phyloP scores from a whole-genome alignment of 371 early-diverging fungal species.

The Circinella umbellata region DNA sequence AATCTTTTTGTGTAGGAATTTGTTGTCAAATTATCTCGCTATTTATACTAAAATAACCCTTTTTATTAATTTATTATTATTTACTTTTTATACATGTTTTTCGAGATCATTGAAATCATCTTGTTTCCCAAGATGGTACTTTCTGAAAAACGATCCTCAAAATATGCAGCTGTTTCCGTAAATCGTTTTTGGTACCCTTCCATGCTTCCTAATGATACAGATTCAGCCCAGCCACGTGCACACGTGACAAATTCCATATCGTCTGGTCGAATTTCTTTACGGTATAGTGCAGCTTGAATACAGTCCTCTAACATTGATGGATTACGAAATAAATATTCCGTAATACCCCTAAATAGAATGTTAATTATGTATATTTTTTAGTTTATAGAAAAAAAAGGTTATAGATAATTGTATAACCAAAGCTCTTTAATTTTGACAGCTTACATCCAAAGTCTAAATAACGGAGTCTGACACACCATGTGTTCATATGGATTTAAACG shows the following conservation, averaged over 20 bases:
- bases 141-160: conserved; percentile 75
- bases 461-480: conserved; percentile 94
- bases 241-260: conserved; percentile 93
- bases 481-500: conserved; percentile 91
- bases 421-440: not conserved
- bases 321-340: conserved; percentile 88
- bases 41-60: no score
- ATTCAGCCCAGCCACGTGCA: conserved; percentile 92
- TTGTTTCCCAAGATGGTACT: conserved; percentile 73
- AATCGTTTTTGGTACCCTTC: conserved; percentile 88
- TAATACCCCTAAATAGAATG: conserved; percentile 74
- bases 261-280: conserved; percentile 84
- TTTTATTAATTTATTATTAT: not conserved
- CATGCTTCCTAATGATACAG: conserved; percentile 81
- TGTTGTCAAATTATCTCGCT: no score
- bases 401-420: conserved; percentile 2
- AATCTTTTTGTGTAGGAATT: not conserved
- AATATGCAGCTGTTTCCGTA: conserved; percentile 81
- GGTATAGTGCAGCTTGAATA: conserved; percentile 82
- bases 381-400: not conserved
- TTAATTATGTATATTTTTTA: not conserved
- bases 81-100: conserved; percentile 36
- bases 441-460: conserved; percentile 91
- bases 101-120: conserved; percentile 71
- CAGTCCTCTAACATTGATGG: conserved; percentile 79